phyloP scores from a whole-genome alignment of 1,139 yeast species.

The Entelexis sorbosivorans region DNA sequence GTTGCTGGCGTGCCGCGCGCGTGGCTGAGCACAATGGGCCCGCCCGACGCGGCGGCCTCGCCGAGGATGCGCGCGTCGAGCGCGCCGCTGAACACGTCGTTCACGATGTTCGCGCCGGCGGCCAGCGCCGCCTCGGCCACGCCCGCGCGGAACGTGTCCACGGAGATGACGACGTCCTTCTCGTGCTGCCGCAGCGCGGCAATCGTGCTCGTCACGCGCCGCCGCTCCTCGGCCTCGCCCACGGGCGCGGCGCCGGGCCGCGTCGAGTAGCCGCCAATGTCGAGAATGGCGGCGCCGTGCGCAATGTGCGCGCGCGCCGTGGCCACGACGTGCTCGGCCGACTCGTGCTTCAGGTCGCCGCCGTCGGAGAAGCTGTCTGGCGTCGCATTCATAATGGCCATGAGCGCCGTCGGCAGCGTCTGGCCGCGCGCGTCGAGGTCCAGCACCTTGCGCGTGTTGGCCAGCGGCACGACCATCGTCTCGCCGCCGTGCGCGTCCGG shows the following conservation, averaged over 20 bases:
- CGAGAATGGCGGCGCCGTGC: conserved; percentile 59
- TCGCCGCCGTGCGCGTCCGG: conserved; percentile 8
- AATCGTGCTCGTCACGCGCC: conserved; percentile 60
- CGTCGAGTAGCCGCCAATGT: conserved; percentile 89
- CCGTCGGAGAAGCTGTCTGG: conserved; percentile 97
- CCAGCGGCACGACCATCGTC: conserved; percentile 12
- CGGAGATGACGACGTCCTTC: conserved; percentile 48
- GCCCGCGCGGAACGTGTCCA: conserved; percentile 70
- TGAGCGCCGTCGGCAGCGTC: conserved; percentile 33
- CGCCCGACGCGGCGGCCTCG: conserved; percentile 51
- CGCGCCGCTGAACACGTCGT: conserved; percentile 79
- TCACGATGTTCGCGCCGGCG: conserved; percentile 83
- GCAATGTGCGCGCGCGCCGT: conserved; percentile 39
- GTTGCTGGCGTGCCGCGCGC: conserved; percentile 71
- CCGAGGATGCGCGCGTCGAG: conserved; percentile 55
- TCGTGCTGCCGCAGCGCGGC: conserved; percentile 42
- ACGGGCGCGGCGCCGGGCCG: conserved; percentile 69
- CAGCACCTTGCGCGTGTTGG: neutral
- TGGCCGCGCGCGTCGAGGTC: neutral
- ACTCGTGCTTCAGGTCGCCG: conserved; percentile 37
- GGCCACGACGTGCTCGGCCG: conserved; percentile 29
- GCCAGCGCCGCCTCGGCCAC: conserved; percentile 62
- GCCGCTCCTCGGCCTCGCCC: conserved; percentile 46
- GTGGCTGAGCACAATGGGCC: conserved; percentile 75
- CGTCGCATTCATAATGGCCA: conserved; percentile 83